Conservation (phyloP, 441 rosid genomes). For the Pelargonium fulgidum region DNA sequence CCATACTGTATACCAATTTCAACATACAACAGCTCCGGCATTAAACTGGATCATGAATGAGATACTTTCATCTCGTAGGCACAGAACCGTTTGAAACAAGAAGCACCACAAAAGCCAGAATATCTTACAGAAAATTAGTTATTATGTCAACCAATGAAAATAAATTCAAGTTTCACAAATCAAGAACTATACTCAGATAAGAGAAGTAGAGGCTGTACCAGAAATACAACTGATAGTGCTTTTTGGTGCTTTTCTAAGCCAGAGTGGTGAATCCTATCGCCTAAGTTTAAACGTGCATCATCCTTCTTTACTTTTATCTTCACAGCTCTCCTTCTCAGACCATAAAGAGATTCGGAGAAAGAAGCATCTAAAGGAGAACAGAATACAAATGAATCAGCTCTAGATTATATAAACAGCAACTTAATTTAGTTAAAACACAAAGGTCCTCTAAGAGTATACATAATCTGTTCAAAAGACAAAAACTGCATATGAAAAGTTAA, state of each 20-base stretch:
- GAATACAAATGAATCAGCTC: conserved; percentile 12
- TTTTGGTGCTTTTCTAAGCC: conserved; percentile 76
- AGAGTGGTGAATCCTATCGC: conserved; percentile 54
- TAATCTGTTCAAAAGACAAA: not conserved
- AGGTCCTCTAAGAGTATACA: not conserved
- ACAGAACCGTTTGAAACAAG: no score
- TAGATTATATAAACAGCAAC: not conserved
- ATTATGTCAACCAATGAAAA: no score
- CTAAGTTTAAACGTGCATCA: conserved; percentile 31
- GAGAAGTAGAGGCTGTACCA: conserved; percentile 45
- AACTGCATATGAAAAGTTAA: not conserved
- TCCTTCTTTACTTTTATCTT: conserved; percentile 48
- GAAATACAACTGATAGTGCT: conserved; percentile 75
- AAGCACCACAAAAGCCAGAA: no score
- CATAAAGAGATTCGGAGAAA: conserved; percentile 89
- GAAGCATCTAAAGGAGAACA: conserved; percentile 68
- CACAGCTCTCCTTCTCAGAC: conserved; percentile 82
- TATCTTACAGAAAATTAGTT: no score
- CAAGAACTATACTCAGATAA: conserved; percentile 3
- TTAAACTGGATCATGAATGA: no score
- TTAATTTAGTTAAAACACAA: not conserved
- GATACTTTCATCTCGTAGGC: no score
- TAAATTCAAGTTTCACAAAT: not conserved
- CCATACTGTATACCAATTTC: no score
- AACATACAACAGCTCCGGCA: no score